A percentile compares a stretch with the other conserved stretches of the same genome.
Evolutionary conservation across 1,284 basidiomycete species (phyloP).

Genomic region (Tremellales sp.): DNA sequence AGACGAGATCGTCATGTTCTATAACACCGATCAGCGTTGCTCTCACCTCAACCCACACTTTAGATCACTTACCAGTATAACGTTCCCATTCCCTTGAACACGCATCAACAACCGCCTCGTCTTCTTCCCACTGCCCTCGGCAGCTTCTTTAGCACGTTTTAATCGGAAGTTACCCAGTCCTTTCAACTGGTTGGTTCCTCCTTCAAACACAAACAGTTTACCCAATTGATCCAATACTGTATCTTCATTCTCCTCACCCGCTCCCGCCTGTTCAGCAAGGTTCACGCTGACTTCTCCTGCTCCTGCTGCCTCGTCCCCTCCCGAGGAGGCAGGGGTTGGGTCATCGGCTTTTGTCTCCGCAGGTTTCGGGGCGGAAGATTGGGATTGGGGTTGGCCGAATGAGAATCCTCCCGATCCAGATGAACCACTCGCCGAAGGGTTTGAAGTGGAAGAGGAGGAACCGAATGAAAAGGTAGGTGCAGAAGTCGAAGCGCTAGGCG

Average conservation of each 20-base stretch:
- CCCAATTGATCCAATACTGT: slow-evolving; percentile 60
- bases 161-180: slow-evolving; percentile 40
- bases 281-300: slow-evolving; percentile 21
- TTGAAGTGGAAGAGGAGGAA: neutral
- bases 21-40: neutral
- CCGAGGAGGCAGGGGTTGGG: neutral
- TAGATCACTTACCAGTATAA: slow-evolving; percentile 34
- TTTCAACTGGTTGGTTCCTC: slow-evolving; percentile 45
- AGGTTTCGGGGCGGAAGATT: neutral
- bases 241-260: slow-evolving; percentile 69
- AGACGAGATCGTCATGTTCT: slow-evolving; percentile 38
- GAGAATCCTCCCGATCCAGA: neutral
- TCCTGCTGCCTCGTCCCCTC: neutral
- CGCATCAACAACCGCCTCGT: slow-evolving; percentile 44
- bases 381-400: too few species aligned
- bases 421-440: slow-evolving; percentile 1
- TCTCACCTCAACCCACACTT: neutral
- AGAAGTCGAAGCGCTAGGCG: neutral
- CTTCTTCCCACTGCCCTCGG: slow-evolving; percentile 15
- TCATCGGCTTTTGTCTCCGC: neutral
- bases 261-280: slow-evolving; percentile 34
- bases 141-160: slow-evolving; percentile 31
- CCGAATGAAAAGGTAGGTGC: neutral
- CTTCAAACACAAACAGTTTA: slow-evolving; percentile 61
- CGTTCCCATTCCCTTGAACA: slow-evolving; percentile 37